Evolutionary conservation across 352 stramenopile species (phyloP).

Genomic region (Phytophthora syringae): DNA sequence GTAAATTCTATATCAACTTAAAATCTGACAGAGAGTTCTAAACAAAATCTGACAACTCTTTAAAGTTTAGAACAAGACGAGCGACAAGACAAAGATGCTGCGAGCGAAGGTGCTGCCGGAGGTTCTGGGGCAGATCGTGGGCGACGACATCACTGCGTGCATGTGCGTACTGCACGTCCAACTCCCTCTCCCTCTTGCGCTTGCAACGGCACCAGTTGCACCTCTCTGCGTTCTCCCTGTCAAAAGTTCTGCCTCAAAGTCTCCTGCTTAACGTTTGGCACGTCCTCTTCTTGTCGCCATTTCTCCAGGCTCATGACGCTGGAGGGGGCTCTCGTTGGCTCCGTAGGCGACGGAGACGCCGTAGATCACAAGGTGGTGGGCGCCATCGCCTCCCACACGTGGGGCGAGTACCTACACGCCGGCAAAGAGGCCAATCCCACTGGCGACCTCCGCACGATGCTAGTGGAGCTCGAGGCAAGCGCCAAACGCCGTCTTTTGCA

Average conservation of each 20-base stretch:
- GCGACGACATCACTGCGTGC: slow-evolving; percentile 71
- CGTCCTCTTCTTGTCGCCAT: slow-evolving; percentile 1
- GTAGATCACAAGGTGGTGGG: slow-evolving; percentile 88
- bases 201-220: slow-evolving; percentile 2
- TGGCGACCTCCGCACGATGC: slow-evolving; percentile 62
- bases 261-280: not conserved
- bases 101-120: slow-evolving; percentile 82
- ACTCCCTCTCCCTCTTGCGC: not conserved
- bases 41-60: too few relatives aligned
- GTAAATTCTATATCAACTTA: too few relatives aligned
- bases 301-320: slow-evolving; percentile 77
- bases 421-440: slow-evolving; percentile 70
- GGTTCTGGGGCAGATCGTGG: slow-evolving; percentile 80
- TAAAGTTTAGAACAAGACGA: too few relatives aligned
- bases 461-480: slow-evolving; percentile 75
- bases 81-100: slow-evolving; percentile 81
- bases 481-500: not conserved
- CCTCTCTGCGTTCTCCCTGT: slow-evolving; percentile 1
- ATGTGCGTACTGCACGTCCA: slow-evolving; percentile 56
- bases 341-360: slow-evolving; percentile 58
- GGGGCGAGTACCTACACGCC: slow-evolving; percentile 82
- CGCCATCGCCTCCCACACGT: slow-evolving; percentile 85
- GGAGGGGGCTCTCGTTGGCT: slow-evolving; percentile 84
- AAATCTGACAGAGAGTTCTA: too few relatives aligned
- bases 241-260: slow-evolving; percentile 11